Conservation (phyloP, 805 yeast species). For the Sungouiozyma ichnusensis region DNA sequence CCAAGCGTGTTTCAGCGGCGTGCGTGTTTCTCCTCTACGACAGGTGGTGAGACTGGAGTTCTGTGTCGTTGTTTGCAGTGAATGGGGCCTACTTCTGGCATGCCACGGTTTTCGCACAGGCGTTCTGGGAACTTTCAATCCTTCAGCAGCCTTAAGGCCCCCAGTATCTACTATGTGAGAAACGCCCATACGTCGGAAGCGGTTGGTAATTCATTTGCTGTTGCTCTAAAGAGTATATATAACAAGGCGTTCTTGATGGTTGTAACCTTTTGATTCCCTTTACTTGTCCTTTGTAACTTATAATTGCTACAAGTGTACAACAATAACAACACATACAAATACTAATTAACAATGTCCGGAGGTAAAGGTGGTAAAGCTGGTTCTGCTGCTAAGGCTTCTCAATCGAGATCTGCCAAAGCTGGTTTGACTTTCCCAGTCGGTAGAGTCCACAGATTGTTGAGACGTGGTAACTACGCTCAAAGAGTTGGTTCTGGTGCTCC, state of each 20-base stretch:
- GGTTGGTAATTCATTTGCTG: not conserved
- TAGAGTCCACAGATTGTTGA: conserved; percentile 93
- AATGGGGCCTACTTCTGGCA: not conserved
- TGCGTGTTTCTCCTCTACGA: not conserved
- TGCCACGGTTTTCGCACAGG: not conserved
- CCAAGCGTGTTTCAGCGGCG: too few species aligned
- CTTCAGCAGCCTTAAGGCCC: too few species aligned
- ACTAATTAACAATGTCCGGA: conserved; percentile 51
- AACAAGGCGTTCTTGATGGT: not conserved
- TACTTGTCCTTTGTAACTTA: not conserved
- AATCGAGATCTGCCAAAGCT: conserved; percentile 97
- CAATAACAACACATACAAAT: too few species aligned
- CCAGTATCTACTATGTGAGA: too few species aligned
- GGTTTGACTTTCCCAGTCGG: conserved; percentile 99
- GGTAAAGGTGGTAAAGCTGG: conserved; percentile 86
- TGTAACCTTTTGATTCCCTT: not conserved
- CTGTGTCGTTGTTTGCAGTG: not conserved
- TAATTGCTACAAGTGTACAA: not conserved
- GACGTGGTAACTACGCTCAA: conserved; percentile 97
- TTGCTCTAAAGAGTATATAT: too few species aligned
- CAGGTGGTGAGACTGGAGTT: not conserved
- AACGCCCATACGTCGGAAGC: too few species aligned
- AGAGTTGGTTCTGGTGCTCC: conserved; percentile 99
- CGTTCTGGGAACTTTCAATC: not conserved
- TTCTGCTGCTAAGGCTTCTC: conserved; percentile 87